These are phyloP conservation scores for Fraxinus platypoda DNA, from an alignment of 305 asterid species.

Conservation along the genomic window DNA sequence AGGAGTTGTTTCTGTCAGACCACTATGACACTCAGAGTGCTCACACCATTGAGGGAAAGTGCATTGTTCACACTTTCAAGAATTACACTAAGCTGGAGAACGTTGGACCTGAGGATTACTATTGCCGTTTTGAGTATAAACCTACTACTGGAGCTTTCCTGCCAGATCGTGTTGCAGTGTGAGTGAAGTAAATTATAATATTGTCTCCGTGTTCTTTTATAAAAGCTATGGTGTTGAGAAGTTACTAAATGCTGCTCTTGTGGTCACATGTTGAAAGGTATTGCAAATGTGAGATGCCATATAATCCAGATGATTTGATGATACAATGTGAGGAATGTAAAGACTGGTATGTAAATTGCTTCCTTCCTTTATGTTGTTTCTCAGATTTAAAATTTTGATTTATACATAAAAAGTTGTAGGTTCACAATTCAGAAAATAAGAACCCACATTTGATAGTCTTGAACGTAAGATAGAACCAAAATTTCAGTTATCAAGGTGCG, in stretches of 20 bases:
- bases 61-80: conserved; percentile 59
- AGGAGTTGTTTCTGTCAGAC: conserved; percentile 67
- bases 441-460: background rate
- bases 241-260: conserved; percentile 22
- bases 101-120: conserved; percentile 62
- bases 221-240: background rate
- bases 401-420: background rate
- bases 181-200: conserved; percentile 29
- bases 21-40: conserved; percentile 71
- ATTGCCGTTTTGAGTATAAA: conserved; percentile 54
- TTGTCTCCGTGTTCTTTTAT: conserved; percentile 2
- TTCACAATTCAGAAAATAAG: background rate
- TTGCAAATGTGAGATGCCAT: conserved; percentile 80
- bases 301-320: conserved; percentile 83
- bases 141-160: conserved; percentile 50
- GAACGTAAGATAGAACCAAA: background rate
- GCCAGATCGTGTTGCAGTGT: conserved; percentile 68
- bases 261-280: conserved; percentile 43
- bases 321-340: conserved; percentile 69
- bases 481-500: background rate
- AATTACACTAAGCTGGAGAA: conserved; percentile 51
- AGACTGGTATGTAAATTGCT: conserved; percentile 53
- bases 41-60: conserved; percentile 58
- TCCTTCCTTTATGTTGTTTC: background rate
- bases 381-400: background rate